A percentile compares a stretch with the other conserved stretches of the same genome.
Evolutionary conservation across 192 early-diverging fungal species (phyloP).

Genomic region (Dimargaris verticillata): DNA sequence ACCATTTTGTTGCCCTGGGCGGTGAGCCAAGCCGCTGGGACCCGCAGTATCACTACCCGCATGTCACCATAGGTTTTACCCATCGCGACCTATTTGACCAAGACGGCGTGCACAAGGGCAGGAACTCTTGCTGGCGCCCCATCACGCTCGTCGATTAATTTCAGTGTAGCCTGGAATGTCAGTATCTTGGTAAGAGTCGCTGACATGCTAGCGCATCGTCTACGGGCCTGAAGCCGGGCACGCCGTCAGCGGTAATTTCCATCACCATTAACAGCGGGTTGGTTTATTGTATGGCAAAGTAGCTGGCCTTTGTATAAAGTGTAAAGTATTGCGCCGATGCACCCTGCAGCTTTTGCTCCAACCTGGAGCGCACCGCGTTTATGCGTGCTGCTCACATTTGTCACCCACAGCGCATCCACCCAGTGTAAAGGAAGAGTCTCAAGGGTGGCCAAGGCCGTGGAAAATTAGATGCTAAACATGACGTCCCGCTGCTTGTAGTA

Average conservation of each 20-base stretch:
- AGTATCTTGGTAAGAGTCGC: not conserved
- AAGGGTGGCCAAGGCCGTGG: not conserved
- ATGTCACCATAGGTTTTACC: slow-evolving; percentile 50
- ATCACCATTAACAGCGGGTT: not conserved
- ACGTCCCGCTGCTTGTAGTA: slow-evolving; percentile 43
- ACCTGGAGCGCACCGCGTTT: too few species aligned
- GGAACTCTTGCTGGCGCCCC: slow-evolving; percentile 45
- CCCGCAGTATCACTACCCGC: slow-evolving; percentile 43
- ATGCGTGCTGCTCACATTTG: not conserved
- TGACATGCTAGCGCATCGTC: not conserved
- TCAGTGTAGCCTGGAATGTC: not conserved
- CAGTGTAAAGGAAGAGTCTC: not conserved
- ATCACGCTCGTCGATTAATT: slow-evolving; percentile 13
- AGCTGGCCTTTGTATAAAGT: not conserved
- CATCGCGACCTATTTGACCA: slow-evolving; percentile 44
- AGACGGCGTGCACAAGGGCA: slow-evolving; percentile 52
- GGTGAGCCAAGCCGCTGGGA: slow-evolving; percentile 54
- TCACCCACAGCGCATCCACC: not conserved
- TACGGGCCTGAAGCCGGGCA: not conserved
- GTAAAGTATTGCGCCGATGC: not conserved
- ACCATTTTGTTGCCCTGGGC: slow-evolving; percentile 28
- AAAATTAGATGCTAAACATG: slow-evolving; percentile 20
- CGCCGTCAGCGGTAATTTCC: not conserved
- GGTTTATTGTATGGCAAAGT: not conserved
- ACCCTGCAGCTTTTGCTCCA: not conserved